phyloP scores from a whole-genome alignment of 768 basidiomycete species.

The Cytidiella melzeri region DNA sequence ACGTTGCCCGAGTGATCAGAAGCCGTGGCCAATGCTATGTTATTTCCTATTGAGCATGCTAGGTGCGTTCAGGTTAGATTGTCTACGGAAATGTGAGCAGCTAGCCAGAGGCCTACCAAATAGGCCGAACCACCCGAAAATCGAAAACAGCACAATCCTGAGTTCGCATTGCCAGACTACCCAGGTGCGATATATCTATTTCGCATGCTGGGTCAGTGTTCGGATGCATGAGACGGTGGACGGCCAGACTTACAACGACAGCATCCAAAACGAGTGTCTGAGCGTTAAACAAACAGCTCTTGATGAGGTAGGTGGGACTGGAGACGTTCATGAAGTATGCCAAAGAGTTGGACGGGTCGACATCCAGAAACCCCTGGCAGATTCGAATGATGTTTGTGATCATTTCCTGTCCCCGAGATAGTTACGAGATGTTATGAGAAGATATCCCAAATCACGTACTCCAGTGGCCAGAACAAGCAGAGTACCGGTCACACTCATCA shows the following conservation, averaged over 20 bases:
- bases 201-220: neutral
- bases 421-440: neutral
- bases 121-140: constrained; percentile 8
- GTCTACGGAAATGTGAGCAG: neutral
- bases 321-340: constrained; percentile 12
- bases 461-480: constrained; percentile 16
- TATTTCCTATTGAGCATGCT: constrained; percentile 19
- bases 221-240: neutral
- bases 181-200: constrained; percentile 10
- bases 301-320: constrained; percentile 12
- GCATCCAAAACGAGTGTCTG: constrained; percentile 19
- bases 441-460: constrained; percentile 3
- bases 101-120: neutral
- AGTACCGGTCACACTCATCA: constrained; percentile 14
- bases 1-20: constrained; percentile 15
- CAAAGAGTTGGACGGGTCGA: constrained; percentile 4
- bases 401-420: constrained; percentile 12
- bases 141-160: constrained; percentile 3
- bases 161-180: constrained; percentile 7
- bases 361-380: constrained; percentile 9
- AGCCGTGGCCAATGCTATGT: constrained; percentile 14
- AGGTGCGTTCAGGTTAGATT: neutral
- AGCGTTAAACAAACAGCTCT: constrained; percentile 15
- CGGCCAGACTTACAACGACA: constrained; percentile 14
- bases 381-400: constrained; percentile 10